Conservation (phyloP, 2,329 filamentous ascomycete genomes). For the Alternaria sp. region DNA sequence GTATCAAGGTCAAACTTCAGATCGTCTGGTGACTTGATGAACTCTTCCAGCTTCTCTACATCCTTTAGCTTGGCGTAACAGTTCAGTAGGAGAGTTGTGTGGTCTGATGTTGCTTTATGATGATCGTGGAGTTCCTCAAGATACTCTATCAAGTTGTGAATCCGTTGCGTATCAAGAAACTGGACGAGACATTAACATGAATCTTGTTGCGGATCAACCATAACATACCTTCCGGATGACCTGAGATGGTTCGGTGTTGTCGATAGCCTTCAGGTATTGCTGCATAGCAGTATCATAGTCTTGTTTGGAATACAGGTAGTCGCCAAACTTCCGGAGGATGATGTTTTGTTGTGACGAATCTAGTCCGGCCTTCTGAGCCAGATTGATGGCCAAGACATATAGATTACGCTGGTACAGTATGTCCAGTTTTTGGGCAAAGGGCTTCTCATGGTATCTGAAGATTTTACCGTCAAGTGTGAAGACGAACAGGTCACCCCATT, state of each 20-base stretch:
- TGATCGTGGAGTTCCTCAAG: slow-evolving; percentile 96
- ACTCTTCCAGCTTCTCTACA: slow-evolving; percentile 92
- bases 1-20: slow-evolving; percentile 97
- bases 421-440: slow-evolving; percentile 87
- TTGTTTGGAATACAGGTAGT: slow-evolving; percentile 91
- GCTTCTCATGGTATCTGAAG: slow-evolving; percentile 88
- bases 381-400: slow-evolving; percentile 87
- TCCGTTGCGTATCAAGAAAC: slow-evolving; percentile 96
- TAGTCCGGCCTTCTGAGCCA: slow-evolving; percentile 88
- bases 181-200: slow-evolving; percentile 46
- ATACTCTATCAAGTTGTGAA: slow-evolving; percentile 97
- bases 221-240: slow-evolving; percentile 82
- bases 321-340: slow-evolving; percentile 93
- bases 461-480: slow-evolving; percentile 88
- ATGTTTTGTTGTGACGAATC: slow-evolving; percentile 83
- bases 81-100: slow-evolving; percentile 92
- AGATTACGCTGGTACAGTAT: slow-evolving; percentile 94
- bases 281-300: slow-evolving; percentile 99
- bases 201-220: not conserved
- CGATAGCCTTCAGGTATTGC: slow-evolving; percentile 94
- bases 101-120: slow-evolving; percentile 89
- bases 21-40: slow-evolving; percentile 94
- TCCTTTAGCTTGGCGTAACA: slow-evolving; percentile 99
- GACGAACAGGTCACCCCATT: slow-evolving; percentile 94
- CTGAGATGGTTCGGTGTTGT: slow-evolving; percentile 94